Conservation (phyloP, 129 eudicot species). For the Chrysanthemum seticuspe region DNA sequence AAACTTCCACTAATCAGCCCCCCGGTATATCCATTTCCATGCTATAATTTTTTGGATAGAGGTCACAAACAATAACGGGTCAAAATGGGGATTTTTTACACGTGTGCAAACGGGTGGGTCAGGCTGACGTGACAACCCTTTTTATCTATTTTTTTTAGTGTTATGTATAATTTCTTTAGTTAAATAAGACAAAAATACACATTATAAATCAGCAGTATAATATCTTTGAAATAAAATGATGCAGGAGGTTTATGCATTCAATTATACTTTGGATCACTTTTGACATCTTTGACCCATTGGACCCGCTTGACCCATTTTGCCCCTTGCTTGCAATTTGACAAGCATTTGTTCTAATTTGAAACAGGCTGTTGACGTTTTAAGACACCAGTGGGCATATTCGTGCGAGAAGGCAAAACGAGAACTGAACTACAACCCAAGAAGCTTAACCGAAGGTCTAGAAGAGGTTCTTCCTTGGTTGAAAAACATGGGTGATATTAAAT, state of each 20-base stretch:
- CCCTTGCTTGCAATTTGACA: neutral
- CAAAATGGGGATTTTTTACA: neutral
- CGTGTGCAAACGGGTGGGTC: neutral
- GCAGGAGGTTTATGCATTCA: neutral
- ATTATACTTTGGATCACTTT: no score
- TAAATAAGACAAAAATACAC: no score
- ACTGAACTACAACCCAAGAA: conserved; percentile 76
- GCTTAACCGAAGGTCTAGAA: conserved; percentile 73
- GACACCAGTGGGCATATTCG: conserved; percentile 83
- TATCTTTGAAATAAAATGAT: neutral
- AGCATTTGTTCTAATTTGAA: conserved; percentile 12
- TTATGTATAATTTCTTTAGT: no score
- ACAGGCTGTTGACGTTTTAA: conserved; percentile 62
- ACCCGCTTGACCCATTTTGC: neutral
- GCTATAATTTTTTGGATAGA: neutral
- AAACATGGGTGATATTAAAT: conserved; percentile 61
- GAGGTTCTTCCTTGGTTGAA: conserved; percentile 91
- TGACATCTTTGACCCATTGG: neutral
- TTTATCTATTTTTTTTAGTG: neutral
- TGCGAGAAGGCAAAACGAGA: conserved; percentile 80
- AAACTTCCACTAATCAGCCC: conserved; percentile 78
- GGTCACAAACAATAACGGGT: neutral
- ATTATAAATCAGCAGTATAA: neutral
- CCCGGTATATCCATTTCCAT: conserved; percentile 49
- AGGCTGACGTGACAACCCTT: neutral